Evolutionary conservation across 169 alveolate species (phyloP).

Genomic region (Toxoplasma gondii): DNA sequence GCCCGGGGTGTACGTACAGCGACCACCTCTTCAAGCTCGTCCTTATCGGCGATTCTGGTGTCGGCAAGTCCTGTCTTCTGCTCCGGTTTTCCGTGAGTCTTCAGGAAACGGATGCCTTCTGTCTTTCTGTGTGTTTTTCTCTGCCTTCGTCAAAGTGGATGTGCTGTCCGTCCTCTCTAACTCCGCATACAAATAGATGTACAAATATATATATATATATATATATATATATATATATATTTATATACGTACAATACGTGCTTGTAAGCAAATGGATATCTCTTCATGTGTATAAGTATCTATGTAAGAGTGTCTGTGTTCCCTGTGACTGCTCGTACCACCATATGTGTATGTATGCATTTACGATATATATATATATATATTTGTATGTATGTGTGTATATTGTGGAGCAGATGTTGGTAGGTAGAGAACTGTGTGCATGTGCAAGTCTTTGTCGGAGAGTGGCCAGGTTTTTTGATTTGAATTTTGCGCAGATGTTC

Average conservation of each 20-base stretch:
- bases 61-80: slow-evolving; percentile 96
- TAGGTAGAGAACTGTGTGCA: background rate
- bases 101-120: background rate
- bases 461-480: no score
- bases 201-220: background rate
- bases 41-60: slow-evolving; percentile 98
- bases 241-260: background rate
- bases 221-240: no score
- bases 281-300: no score
- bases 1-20: slow-evolving; percentile 55
- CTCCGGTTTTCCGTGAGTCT: slow-evolving; percentile 92
- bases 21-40: slow-evolving; percentile 97
- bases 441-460: background rate
- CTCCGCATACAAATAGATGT: background rate
- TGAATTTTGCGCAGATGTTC: no score
- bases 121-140: background rate
- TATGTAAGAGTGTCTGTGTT: no score
- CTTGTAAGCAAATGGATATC: no score
- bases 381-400: no score
- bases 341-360: no score
- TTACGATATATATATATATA: no score
- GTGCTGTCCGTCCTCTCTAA: no score
- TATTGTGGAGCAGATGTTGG: no score
- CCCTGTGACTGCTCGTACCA: no score
- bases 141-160: background rate